Conservation (phyloP, 257 asterid genomes). For the Solanum bulbocastanum region DNA sequence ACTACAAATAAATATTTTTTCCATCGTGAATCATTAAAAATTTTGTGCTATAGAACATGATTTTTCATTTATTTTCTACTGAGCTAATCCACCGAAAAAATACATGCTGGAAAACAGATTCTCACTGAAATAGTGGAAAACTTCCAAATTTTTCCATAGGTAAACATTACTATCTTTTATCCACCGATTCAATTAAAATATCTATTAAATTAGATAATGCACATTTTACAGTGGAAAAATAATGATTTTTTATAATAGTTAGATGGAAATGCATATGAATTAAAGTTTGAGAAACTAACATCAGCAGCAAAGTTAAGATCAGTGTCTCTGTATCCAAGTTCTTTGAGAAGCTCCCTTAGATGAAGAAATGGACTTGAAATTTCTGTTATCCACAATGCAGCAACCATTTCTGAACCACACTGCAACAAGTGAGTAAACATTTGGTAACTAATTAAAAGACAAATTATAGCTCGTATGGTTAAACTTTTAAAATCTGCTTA, state of each 20-base stretch:
- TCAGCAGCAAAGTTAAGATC: constrained; percentile 73
- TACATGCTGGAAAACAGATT: rapidly evolving
- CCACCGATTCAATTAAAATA: too few species aligned
- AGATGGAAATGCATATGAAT: neutral
- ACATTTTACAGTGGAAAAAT: neutral
- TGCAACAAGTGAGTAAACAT: neutral
- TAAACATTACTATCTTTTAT: neutral
- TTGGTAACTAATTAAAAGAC: neutral
- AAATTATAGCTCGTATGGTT: neutral
- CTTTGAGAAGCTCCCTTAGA: constrained; percentile 78
- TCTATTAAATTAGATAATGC: rapidly evolving
- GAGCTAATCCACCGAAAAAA: rapidly evolving
- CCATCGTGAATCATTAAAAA: rapidly evolving
- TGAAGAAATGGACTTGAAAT: constrained; percentile 85
- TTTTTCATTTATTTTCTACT: rapidly evolving
- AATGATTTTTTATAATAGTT: neutral
- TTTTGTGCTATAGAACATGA: rapidly evolving
- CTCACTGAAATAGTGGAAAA: neutral
- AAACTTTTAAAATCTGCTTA: neutral
- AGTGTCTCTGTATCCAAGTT: constrained; percentile 62
- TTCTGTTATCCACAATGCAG: constrained; percentile 74
- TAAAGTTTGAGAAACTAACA: constrained; percentile 41
- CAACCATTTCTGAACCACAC: constrained; percentile 95
- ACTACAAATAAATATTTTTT: rapidly evolving
- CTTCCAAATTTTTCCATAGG: rapidly evolving